Evolutionary conservation across 805 yeast genomes (phyloP), one percentile per base, ranked within the genome.

Genomic region (Pichia thaimueangensis): DNA sequence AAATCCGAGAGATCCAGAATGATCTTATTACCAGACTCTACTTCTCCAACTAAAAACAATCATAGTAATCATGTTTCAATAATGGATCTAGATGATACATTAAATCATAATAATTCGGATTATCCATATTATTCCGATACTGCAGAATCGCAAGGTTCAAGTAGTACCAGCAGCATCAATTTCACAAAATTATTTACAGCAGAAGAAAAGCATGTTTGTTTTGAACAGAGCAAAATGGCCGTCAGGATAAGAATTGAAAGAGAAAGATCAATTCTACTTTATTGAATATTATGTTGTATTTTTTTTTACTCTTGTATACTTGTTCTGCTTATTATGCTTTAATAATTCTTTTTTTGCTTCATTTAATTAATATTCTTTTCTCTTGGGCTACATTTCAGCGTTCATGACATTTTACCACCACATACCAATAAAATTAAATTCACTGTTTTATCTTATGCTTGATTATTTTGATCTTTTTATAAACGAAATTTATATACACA

Each of bases 181-280:
- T 42, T 37, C 12, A 39, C 41, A 9, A 51, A 41, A 17, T 36
- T 47, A 3, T 51, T 58, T 33, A 43, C 58, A 4, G 47, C 45
- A 6, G 61, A 57, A 10, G 63, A 62, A 23, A 59, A 51, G 36
- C 48, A 32, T 11, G 28, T 47, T 5, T 47, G 56, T 35, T 56
- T 53, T 33, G 66, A 63, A 28, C 61, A 62, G 37, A 57, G 66
- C 37, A 56, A 51, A 42, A 44, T 51, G 47, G 65, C 66, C 0
- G 68, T 64, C 10, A 47, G 58, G 45, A 49, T 58, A 12, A 46
- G 68, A 28, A 53, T 64, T n/a, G 67, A 64, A 35, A 54, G 64
- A 32, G 68, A 64, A 37, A 45, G 55, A 39, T 37, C 39, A 23
- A 19, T 35, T 22, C n/a, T 35, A 22, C 19, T 35, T 40, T 27